A percentile compares a stretch with the other conserved stretches of the same genome.
phyloP scores from a whole-genome alignment of 2,329 filamentous ascomycete species.

The Incumbomyces delicatus region DNA sequence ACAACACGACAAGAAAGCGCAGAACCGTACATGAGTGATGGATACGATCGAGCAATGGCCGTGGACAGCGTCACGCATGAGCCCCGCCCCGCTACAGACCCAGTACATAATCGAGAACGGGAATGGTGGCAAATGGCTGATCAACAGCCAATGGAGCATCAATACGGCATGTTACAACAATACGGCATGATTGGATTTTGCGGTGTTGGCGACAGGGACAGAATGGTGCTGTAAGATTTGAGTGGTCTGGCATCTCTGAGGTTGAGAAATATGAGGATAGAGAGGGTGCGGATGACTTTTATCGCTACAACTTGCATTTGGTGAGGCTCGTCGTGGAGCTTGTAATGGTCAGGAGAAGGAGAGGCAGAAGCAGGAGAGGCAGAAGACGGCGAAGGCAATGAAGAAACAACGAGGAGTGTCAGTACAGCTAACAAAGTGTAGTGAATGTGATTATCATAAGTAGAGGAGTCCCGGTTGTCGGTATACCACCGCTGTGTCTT shows the following conservation, averaged over 20 bases:
- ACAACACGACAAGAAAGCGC: slow-evolving; percentile 25
- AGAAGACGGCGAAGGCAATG: no score
- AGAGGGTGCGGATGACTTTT: no score
- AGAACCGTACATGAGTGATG: slow-evolving; percentile 76
- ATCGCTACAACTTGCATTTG: no score
- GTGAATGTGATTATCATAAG: no score
- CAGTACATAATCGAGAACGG: slow-evolving; percentile 29
- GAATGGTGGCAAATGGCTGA: slow-evolving; percentile 28
- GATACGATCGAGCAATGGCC: slow-evolving; percentile 62
- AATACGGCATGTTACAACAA: slow-evolving; percentile 30
- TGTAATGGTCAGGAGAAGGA: no score
- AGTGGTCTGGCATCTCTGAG: not conserved
- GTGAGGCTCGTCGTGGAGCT: no score
- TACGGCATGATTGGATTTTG: slow-evolving; percentile 15
- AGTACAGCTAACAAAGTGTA: no score
- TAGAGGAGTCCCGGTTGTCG: no score
- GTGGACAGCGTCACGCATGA: slow-evolving; percentile 36
- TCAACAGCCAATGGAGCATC: slow-evolving; percentile 27
- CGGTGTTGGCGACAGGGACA: slow-evolving; percentile 1
- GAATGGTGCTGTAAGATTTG: slow-evolving; percentile 2
- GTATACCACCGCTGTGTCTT: no score
- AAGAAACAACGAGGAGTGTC: no score
- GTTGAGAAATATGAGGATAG: no score
- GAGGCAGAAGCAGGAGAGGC: no score
- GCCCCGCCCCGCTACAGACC: slow-evolving; percentile 31